Evolutionary conservation across 2,329 filamentous ascomycete genomes (phyloP), one percentile per base, ranked within the genome.

Genomic region (Pseudocercospora musae): DNA sequence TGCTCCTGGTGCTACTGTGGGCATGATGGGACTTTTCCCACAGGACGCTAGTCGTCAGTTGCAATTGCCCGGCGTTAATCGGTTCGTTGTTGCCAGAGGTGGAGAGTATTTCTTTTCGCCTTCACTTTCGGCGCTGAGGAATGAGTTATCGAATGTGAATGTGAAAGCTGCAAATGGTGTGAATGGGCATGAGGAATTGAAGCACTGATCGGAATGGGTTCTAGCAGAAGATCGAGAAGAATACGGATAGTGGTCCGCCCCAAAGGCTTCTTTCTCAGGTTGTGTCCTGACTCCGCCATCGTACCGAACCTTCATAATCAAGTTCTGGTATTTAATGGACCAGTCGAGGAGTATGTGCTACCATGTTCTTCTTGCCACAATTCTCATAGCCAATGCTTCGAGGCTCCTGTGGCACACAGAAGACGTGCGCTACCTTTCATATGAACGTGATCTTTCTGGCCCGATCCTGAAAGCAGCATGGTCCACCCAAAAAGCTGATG

Each of bases 91-190:
- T 33, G 72, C 76, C 0, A 74, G 70, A 27, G 79, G 79, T 13
- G 79, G 79, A 4, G 79, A 81, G 60, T 81, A 81, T 59, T 80
- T 81, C 72, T 81, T 81, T 67, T 74, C 77, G 23, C 79, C 79
- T 6, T 79, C 77, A 1, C 75, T 81, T 46, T 58, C 70, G 46
- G 67, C 68, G 10, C 33, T 70, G 42, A 69, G n/a, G 52, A 64
- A 60, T 1, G 62, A 65, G 23, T 29, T 71, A 57, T 61, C 68
- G 10, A 63, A 59, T 50, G 69, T 70, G 11, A 58, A 57, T 23
- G 29, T 31, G 42, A 23, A 33, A 18, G 63, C 52, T 11, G 55
- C 44, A 13, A 60, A 57, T 21, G 61, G 52, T 8, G 58, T 40
- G 9, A 59, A 53, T 54, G 58, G 58, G 11, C 63, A 63, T 52